Evolutionary conservation across 106 monocot genomes (phyloP).

Genomic region (Amphibolis antarctica): DNA sequence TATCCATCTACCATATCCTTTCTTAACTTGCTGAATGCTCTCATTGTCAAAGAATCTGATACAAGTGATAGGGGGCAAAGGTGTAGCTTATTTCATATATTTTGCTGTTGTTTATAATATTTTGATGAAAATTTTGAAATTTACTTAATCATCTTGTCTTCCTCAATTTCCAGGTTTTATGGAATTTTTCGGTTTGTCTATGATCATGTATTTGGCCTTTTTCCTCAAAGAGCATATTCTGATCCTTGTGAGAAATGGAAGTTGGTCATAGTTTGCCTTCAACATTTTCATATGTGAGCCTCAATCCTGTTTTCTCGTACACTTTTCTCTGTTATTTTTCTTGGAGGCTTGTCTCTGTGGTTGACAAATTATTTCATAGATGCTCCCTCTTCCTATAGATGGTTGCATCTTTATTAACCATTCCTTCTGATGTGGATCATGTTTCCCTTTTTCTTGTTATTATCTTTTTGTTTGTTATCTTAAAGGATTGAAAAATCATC

Average conservation of each 20-base stretch:
- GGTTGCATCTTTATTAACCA: not conserved
- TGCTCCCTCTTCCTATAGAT: not conserved
- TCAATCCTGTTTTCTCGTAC: not conserved
- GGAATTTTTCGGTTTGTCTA: constrained; percentile 92
- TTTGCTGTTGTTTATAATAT: not conserved
- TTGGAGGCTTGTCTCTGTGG: no score
- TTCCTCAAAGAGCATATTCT: constrained; percentile 83
- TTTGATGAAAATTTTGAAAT: not conserved
- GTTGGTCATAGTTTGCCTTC: constrained; percentile 67
- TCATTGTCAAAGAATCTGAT: constrained; percentile 81
- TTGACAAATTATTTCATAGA: no score
- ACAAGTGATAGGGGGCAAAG: constrained; percentile 66
- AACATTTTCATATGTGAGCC: constrained; percentile 77
- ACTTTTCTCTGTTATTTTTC: not conserved
- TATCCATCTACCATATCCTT: constrained; percentile 98
- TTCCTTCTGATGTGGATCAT: no score
- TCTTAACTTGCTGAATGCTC: constrained; percentile 75
- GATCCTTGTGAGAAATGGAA: constrained; percentile 90
- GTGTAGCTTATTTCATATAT: constrained; percentile 20
- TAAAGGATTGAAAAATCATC: no score
- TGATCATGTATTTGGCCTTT: constrained; percentile 88
- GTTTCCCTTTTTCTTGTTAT: no score
- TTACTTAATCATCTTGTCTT: constrained; percentile 2
- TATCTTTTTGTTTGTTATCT: no score
- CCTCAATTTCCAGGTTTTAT: constrained; percentile 40